Base-by-base conservation (phyloP, 1,284 basidiomycete genomes). In the Peniophora sp. region DNA sequence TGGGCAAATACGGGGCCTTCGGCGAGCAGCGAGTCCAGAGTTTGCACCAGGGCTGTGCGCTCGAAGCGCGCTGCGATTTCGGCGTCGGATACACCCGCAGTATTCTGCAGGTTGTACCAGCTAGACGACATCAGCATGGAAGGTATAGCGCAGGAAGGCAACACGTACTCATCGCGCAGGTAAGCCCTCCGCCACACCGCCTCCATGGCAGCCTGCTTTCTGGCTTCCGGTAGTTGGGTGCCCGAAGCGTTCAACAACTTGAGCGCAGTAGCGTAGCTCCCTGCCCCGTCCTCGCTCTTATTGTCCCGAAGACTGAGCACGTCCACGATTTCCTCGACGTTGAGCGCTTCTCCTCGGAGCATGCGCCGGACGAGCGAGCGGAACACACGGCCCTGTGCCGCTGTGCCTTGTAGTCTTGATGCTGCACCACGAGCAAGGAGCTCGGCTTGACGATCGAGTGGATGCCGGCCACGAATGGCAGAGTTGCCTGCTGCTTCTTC, bases 121-220 rank as follows among this genome's bases (percentile, higher is more conserved):
- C 89, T 92, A 48, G n/a, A 8, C 14, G 37, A 24, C 24, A 27
- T 14, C 27, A 8, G 42, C n/a, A 23, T 12, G 46, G 23, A 32
- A 45, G 12, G 17, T 22, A 39, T 34, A 47, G 37, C 27, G 37
- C 24, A 48, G 36, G 14, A 36, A 44, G 34, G n/a, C 24, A 9
- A 71, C 83, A 59, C 43, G 15, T 63, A 95, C 91, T 97, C 83
- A 63, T 97, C 93, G 50, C 89, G 82, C 42, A 89, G 74, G 61
- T 91, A 95, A 45, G 95, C 79, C 24, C 95, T 74, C 36, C 93
- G 76, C 95, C 94, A 97, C 17, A 91, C 75, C 27, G 79, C 80
- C 41, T 81, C 72, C 60, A 92, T 76, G 2, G 88, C 84, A 24
- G 87, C 79, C 35, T 76, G 61, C 62, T 76, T 77, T 47, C 94